These are phyloP conservation scores for Cubamyces lactineus DNA, from an alignment of 768 basidiomycete genomes.

Conservation along the genomic window DNA sequence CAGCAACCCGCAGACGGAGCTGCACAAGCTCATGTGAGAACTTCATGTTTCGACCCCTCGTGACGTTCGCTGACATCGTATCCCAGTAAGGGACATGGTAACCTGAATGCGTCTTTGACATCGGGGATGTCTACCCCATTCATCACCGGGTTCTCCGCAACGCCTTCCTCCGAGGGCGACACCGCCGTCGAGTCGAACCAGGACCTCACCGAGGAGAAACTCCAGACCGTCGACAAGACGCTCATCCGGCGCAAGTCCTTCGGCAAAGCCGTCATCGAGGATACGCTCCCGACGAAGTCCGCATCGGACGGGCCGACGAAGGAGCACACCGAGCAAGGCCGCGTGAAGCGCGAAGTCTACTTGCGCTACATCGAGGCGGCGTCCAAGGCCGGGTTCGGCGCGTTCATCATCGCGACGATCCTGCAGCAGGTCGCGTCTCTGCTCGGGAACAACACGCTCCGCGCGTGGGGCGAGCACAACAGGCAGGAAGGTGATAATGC, in stretches of 20 bases:
- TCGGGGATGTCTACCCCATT: constrained; percentile 38
- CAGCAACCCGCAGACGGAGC: constrained; percentile 61
- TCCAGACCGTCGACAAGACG: constrained; percentile 55
- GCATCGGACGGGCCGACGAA: constrained; percentile 54
- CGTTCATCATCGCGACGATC: constrained; percentile 56
- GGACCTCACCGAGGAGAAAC: constrained; percentile 33
- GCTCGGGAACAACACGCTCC: constrained; percentile 64
- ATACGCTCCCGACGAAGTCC: constrained; percentile 43
- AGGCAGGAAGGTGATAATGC: constrained; percentile 56
- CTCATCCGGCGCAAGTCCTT: constrained; percentile 60
- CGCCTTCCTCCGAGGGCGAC: constrained; percentile 33
- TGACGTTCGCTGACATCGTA: not conserved
- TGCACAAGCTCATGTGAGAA: constrained; percentile 77
- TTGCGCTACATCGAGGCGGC: constrained; percentile 77
- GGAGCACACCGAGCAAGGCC: constrained; percentile 80
- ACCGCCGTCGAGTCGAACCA: constrained; percentile 26
- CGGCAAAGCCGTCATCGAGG: constrained; percentile 54
- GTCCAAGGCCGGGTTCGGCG: constrained; percentile 67
- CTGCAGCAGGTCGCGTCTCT: constrained; percentile 63
- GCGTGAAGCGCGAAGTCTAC: constrained; percentile 80
- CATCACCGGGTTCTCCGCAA: constrained; percentile 31
- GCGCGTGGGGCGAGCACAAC: constrained; percentile 84
- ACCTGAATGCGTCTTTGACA: constrained; percentile 12
- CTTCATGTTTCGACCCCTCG: not conserved
- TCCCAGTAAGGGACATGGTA: constrained; percentile 35